Evolutionary conservation across 2,329 filamentous ascomycete genomes (phyloP).

Genomic region (Talaromyces piceae): DNA sequence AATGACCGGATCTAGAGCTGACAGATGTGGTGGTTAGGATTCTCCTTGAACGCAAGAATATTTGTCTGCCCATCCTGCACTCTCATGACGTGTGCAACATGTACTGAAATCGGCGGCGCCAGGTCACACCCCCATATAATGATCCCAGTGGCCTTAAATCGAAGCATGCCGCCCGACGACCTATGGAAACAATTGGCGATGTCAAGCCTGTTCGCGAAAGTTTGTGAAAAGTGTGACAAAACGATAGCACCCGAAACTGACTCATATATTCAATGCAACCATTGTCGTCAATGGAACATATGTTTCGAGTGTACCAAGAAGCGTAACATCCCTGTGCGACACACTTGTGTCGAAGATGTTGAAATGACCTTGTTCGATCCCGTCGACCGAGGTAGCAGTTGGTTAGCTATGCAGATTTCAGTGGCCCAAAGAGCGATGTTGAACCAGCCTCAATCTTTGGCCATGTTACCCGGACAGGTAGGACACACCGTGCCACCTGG

Average conservation of each 20-base stretch:
- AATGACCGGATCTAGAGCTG: neutral
- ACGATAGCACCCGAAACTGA: constrained; percentile 2
- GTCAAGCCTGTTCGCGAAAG: neutral
- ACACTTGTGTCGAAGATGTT: constrained; percentile 6
- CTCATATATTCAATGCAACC: constrained; percentile 7
- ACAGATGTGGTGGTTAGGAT: neutral
- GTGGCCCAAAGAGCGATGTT: constrained; percentile 7
- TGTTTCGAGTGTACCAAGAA: constrained; percentile 9
- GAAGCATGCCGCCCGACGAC: constrained; percentile 4
- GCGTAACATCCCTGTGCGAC: constrained; percentile 9
- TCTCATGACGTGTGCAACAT: constrained; percentile 8
- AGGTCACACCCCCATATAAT: constrained; percentile 11
- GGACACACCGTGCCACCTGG: neutral
- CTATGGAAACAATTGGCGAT: constrained; percentile 2
- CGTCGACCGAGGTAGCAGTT: constrained; percentile 1
- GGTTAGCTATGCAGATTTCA: constrained; percentile 1
- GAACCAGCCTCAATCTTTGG: neutral
- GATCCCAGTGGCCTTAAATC: constrained; percentile 2
- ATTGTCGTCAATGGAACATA: constrained; percentile 2
- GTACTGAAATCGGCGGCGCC: constrained; percentile 9
- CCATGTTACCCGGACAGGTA: neutral
- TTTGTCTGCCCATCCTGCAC: constrained; percentile 10
- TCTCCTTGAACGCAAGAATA: constrained; percentile 1
- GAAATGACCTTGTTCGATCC: constrained; percentile 11
- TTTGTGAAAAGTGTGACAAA: constrained; percentile 9